These are phyloP conservation scores for Candida labiduridarum DNA, from an alignment of 1,139 yeast genomes.

Conservation along the genomic window DNA sequence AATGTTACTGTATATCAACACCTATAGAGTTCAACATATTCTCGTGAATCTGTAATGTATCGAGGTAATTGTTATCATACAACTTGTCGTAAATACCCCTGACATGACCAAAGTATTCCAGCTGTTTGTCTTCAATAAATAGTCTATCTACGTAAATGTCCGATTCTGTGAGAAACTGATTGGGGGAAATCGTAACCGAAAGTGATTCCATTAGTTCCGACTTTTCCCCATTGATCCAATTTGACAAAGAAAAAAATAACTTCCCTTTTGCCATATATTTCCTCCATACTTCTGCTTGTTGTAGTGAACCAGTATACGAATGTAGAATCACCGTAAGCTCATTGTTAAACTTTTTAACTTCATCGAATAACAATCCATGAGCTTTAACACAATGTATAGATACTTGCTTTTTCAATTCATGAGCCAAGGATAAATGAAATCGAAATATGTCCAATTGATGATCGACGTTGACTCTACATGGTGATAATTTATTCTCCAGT, in stretches of 20 bases:
- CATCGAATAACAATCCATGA: constrained; percentile 61
- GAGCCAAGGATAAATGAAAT: constrained; percentile 58
- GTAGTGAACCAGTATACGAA: constrained; percentile 83
- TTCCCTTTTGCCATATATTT: constrained; percentile 21
- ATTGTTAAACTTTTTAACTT: constrained; percentile 26
- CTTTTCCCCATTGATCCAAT: constrained; percentile 55
- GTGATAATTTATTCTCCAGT: constrained; percentile 31
- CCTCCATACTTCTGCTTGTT: constrained; percentile 61
- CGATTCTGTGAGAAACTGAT: constrained; percentile 39
- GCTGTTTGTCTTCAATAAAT: constrained; percentile 15
- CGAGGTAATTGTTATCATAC: constrained; percentile 6
- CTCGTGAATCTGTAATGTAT: constrained; percentile 12
- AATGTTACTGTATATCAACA: constrained; percentile 4
- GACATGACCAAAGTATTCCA: constrained; percentile 16
- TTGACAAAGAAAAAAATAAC: constrained; percentile 61
- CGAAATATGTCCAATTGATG: constrained; percentile 66
- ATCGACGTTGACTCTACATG: constrained; percentile 52
- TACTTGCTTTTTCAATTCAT: constrained; percentile 47
- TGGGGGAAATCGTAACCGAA: constrained; percentile 21
- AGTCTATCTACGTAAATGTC: constrained; percentile 37
- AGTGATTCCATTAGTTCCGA: constrained; percentile 26
- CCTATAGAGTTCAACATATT: constrained; percentile 16
- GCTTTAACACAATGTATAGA: constrained; percentile 87
- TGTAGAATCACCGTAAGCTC: constrained; percentile 60
- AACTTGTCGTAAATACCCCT: constrained; percentile 18